phyloP scores from a whole-genome alignment of 2,329 filamentous ascomycete species.

The Sphaerostilbella broomeana region DNA sequence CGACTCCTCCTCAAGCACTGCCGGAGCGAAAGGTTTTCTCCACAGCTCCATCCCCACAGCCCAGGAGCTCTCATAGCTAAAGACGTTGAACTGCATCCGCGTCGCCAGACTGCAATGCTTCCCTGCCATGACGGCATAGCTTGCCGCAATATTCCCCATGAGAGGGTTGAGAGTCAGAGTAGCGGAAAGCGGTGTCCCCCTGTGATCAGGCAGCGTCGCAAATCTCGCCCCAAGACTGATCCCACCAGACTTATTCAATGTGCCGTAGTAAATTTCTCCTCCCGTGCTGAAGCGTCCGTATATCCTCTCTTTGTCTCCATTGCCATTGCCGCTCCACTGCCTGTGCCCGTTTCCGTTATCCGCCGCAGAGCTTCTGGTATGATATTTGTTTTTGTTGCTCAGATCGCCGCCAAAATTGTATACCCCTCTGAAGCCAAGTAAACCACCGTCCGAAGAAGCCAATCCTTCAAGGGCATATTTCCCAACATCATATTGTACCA shows the following conservation, averaged over 20 bases:
- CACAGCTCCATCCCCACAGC: conserved; percentile 89
- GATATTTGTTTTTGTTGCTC: conserved; percentile 3
- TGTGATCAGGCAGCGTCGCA: conserved; percentile 72
- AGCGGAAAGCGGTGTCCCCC: conserved; percentile 85
- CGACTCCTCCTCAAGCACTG: conserved; percentile 28
- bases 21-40: conserved; percentile 52
- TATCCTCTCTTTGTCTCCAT: conserved; percentile 50
- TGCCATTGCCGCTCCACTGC: conserved; percentile 19
- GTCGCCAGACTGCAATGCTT: conserved; percentile 78
- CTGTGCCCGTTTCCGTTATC: conserved; percentile 20
- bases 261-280: conserved; percentile 91
- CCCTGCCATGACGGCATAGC: conserved; percentile 84
- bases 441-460: conserved; percentile 83
- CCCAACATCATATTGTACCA: conserved; percentile 75
- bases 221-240: conserved; percentile 85
- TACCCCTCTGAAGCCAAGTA: conserved; percentile 79
- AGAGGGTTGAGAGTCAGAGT: conserved; percentile 89
- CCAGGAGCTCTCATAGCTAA: conserved; percentile 94
- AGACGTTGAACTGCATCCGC: conserved; percentile 93
- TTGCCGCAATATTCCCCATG: conserved; percentile 88
- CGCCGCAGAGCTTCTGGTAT: not conserved
- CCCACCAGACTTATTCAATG: conserved; percentile 87
- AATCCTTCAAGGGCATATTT: conserved; percentile 86
- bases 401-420: conserved; percentile 89
- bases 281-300: conserved; percentile 85